phyloP scores from a whole-genome alignment of 116 monocot genomes.

The Posidonia oceanica region DNA sequence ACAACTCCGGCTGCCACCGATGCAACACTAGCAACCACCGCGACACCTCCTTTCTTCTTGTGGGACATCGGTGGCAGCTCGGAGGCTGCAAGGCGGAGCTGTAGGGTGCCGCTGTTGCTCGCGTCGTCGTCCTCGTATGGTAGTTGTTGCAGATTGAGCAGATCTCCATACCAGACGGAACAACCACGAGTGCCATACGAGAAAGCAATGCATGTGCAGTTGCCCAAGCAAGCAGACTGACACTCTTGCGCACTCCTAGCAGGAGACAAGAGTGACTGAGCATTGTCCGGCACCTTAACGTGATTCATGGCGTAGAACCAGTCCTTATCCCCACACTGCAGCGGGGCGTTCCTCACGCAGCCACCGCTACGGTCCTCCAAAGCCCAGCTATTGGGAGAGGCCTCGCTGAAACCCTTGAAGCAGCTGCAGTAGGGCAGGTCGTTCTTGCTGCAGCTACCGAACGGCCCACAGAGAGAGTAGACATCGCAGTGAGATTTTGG shows the following conservation, averaged over 20 bases:
- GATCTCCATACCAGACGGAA: no score
- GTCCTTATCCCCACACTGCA: constrained; percentile 31
- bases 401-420: constrained; percentile 25
- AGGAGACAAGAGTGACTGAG: background rate
- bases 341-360: constrained; percentile 23
- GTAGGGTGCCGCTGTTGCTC: no score
- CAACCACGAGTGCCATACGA: no score
- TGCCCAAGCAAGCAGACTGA: constrained; percentile 27
- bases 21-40: no score
- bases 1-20: no score
- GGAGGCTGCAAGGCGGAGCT: no score
- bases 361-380: constrained; percentile 32
- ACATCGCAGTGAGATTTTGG: no score
- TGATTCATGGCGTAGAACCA: constrained; percentile 13
- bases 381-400: constrained; percentile 23
- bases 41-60: no score
- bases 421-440: constrained; percentile 25
- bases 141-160: no score
- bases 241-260: constrained; percentile 18
- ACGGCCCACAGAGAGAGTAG: constrained; percentile 49
- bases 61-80: no score
- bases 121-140: no score
- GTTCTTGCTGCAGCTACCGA: constrained; percentile 33
- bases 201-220: no score
- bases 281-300: constrained; percentile 17